Conservation (phyloP, 495 filamentous ascomycete species). For the Rhypophila decipiens region DNA sequence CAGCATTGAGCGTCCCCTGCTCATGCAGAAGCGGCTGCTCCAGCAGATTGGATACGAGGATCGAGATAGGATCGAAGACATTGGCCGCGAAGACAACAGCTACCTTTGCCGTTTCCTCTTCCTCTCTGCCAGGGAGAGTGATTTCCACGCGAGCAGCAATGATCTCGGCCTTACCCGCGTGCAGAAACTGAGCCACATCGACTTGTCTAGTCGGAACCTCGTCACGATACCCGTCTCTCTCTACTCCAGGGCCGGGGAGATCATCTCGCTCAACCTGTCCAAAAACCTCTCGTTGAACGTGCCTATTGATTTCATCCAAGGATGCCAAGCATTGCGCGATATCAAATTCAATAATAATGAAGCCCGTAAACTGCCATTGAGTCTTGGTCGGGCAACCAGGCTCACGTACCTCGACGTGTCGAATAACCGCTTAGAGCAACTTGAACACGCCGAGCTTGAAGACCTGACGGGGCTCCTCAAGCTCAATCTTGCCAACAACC, state of each 20-base stretch:
- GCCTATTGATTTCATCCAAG: slow-evolving; percentile 93
- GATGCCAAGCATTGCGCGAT: slow-evolving; percentile 83
- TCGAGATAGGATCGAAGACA: slow-evolving; percentile 81
- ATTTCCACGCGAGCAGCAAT: slow-evolving; percentile 52
- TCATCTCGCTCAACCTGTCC: slow-evolving; percentile 90
- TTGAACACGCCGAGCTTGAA: slow-evolving; percentile 76
- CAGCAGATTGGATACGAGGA: slow-evolving; percentile 90
- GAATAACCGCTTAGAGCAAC: slow-evolving; percentile 81
- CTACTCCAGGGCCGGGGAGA: slow-evolving; percentile 85
- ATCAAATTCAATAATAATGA: slow-evolving; percentile 94
- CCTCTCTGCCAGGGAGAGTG: slow-evolving; percentile 76
- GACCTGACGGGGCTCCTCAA: slow-evolving; percentile 63
- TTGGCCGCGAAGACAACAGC: slow-evolving; percentile 96
- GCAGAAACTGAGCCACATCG: slow-evolving; percentile 88
- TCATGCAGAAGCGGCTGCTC: slow-evolving; percentile 87
- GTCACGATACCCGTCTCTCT: slow-evolving; percentile 91
- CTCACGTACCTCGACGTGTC: slow-evolving; percentile 89
- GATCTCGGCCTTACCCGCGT: slow-evolving; percentile 75
- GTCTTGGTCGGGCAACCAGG: slow-evolving; percentile 71
- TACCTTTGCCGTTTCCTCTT: slow-evolving; percentile 96
- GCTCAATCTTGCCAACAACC: slow-evolving; percentile 90
- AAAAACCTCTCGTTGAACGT: slow-evolving; percentile 87
- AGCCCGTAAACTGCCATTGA: slow-evolving; percentile 75
- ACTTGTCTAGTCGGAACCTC: slow-evolving; percentile 84
- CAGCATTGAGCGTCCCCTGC: slow-evolving; percentile 71